phyloP scores from a whole-genome alignment of 148 eudicot genomes.

The Oxyria digyna region DNA sequence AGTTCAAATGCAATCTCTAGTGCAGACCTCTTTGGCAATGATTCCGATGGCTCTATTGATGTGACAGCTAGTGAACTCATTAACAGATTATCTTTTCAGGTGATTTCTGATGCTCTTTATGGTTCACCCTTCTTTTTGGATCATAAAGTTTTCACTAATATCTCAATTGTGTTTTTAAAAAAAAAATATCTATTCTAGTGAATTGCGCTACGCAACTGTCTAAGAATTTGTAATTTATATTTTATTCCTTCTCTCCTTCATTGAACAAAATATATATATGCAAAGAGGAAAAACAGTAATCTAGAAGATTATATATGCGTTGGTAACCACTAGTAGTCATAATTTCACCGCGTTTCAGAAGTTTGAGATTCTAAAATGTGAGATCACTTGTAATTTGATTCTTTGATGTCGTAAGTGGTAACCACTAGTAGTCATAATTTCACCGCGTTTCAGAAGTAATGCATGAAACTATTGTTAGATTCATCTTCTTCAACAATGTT shows the following conservation, averaged over 20 bases:
- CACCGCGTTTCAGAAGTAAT: not conserved
- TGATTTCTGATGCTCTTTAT: conserved; percentile 12
- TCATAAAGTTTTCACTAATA: not conserved
- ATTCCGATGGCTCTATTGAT: conserved; percentile 37
- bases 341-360: too few species aligned
- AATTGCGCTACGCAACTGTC: not conserved
- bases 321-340: too few species aligned
- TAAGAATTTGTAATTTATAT: not conserved
- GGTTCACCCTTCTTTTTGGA: not conserved
- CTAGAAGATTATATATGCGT: not conserved
- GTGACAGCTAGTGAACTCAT: conserved; percentile 78
- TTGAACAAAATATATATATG: not conserved
- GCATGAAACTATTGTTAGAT: not conserved
- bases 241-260: not conserved
- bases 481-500: not conserved
- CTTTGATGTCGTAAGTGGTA: not conserved
- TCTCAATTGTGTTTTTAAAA: not conserved
- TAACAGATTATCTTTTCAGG: conserved; percentile 84
- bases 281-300: not conserved
- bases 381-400: not conserved
- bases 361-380: not conserved
- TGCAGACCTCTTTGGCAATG: conserved; percentile 85
- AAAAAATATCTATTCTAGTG: not conserved
- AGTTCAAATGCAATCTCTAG: conserved; percentile 89
- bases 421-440: too few species aligned